Evolutionary conservation across 192 early-diverging fungal genomes (phyloP), one percentile per base, ranked within the genome.

Genomic region (Coemansia sp.): DNA sequence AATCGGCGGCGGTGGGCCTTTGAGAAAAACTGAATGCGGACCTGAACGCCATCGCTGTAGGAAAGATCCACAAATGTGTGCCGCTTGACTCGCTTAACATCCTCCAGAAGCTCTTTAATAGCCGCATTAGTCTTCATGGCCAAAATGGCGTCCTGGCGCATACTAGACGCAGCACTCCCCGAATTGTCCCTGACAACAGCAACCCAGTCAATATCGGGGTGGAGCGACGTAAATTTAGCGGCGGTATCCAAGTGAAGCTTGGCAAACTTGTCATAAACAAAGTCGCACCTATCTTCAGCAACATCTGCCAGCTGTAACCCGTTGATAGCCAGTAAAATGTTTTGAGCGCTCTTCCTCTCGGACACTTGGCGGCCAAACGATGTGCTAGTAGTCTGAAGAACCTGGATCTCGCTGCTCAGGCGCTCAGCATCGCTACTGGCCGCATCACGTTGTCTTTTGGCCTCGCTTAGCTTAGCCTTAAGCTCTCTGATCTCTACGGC

Each of bases 181-280:
- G 72, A 57, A 57, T 39, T 66, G 38, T 74, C 65, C 28, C 46
- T 62, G n/a, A 81, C 51, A 26, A 70, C 62, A 4, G 73, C 73
- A 35, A 45, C 65, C 79, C 79, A 81, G 73, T 81, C 73, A n/a
- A 81, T 73, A 11, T 81, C 79, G 0, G 79, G 79, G 35, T 81
- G 79, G 46, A 81, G 60, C 46, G 79, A 81, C 37, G 74, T 70
- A 35, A 81, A 76, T 50, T 81, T 73, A 2, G 73, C 79, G 3
- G 73, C 45, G 11, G 56, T 55, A 39, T 69, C 79, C 31, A 81
- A 35, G 23, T 73, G 69, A 1, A 81, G 63, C 39, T 76, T 76
- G 28, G 73, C 24, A 26, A 76, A 81, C 46, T 37, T 62, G 59
- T 81, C 79, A 45, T 81, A 81, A 6, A 76, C 63, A 73, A 81